phyloP scores from a whole-genome alignment of 2,329 filamentous ascomycete genomes.

The Zymoseptoria tritici region DNA sequence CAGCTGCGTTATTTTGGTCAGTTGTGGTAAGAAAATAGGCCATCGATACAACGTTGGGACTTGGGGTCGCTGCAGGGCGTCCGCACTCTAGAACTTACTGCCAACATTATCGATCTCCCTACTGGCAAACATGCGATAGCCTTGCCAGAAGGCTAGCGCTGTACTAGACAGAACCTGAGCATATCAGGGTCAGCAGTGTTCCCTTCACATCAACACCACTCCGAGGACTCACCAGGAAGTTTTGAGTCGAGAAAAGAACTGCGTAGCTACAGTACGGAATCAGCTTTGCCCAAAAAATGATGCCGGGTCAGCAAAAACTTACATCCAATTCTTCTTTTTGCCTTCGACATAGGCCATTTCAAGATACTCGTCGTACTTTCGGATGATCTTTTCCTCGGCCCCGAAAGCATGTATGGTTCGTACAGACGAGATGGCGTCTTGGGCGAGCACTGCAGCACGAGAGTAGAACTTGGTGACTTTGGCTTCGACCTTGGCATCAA shows the following conservation, averaged over 20 bases:
- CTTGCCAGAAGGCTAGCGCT: conserved; percentile 39
- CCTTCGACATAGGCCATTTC: conserved; percentile 38
- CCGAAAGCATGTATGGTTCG: conserved; percentile 46
- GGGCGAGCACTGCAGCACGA: conserved; percentile 40
- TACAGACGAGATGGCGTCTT: conserved; percentile 46
- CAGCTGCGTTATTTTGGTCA: too few species aligned
- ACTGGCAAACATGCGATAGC: conserved; percentile 31
- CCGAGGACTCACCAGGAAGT: conserved; percentile 30
- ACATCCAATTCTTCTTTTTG: conserved; percentile 36
- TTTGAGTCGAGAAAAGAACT: conserved; percentile 37
- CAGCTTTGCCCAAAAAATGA: not conserved
- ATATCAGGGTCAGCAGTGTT: not conserved
- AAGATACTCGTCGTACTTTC: conserved; percentile 39
- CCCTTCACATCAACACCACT: not conserved
- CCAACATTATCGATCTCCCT: conserved; percentile 28
- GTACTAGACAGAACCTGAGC: conserved; percentile 28
- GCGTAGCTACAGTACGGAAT: not conserved
- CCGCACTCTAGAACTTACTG: too few species aligned
- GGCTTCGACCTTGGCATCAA: conserved; percentile 32
- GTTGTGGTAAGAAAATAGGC: too few species aligned
- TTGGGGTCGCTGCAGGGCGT: too few species aligned
- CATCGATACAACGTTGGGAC: too few species aligned
- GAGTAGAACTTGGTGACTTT: conserved; percentile 34
- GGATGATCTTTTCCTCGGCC: conserved; percentile 36
- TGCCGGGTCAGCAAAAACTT: too few species aligned